These are phyloP conservation scores for Veloboletus limbatus DNA, from an alignment of 1,284 basidiomycete genomes.

Conservation along the genomic window DNA sequence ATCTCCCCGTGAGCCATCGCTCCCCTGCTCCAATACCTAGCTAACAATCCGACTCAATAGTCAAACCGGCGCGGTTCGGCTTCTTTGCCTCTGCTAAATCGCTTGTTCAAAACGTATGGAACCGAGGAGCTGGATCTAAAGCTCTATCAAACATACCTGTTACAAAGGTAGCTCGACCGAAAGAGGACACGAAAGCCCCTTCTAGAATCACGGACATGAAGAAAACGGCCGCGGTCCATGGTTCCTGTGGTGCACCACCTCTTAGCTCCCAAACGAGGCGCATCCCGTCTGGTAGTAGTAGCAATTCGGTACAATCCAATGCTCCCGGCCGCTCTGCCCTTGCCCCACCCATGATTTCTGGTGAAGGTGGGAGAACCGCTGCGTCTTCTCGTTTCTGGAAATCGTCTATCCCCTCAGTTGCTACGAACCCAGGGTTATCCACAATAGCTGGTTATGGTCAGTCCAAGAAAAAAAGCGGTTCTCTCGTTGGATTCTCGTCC, in stretches of 20 bases:
- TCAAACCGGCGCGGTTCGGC: constrained; percentile 48
- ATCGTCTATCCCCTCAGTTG: constrained; percentile 21
- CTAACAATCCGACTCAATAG: constrained; percentile 21
- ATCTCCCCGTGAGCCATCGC: constrained; percentile 36
- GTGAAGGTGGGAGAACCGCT: constrained; percentile 7
- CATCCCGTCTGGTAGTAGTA: constrained; percentile 16
- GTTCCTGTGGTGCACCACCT: constrained; percentile 22
- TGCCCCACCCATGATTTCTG: constrained; percentile 10
- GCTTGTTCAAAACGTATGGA: constrained; percentile 56
- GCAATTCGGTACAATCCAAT: constrained; percentile 2
- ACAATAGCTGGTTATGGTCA: constrained; percentile 24
- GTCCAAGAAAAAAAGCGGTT: constrained; percentile 23
- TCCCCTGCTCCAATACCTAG: not conserved
- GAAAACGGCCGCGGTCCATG: constrained; percentile 17
- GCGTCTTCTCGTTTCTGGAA: constrained; percentile 15
- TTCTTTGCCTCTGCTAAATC: constrained; percentile 58
- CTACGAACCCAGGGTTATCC: constrained; percentile 11
- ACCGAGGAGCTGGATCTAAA: constrained; percentile 38
- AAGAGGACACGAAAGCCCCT: constrained; percentile 11
- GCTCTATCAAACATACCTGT: constrained; percentile 9
- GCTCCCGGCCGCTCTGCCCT: constrained; percentile 16
- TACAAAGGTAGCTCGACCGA: constrained; percentile 15
- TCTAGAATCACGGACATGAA: constrained; percentile 16
- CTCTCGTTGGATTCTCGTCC: constrained; percentile 36
- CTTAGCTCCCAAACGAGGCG: constrained; percentile 17